Base-by-base conservation (phyloP, 306 rosid genomes). In the Pterocarpus santalinus region DNA sequence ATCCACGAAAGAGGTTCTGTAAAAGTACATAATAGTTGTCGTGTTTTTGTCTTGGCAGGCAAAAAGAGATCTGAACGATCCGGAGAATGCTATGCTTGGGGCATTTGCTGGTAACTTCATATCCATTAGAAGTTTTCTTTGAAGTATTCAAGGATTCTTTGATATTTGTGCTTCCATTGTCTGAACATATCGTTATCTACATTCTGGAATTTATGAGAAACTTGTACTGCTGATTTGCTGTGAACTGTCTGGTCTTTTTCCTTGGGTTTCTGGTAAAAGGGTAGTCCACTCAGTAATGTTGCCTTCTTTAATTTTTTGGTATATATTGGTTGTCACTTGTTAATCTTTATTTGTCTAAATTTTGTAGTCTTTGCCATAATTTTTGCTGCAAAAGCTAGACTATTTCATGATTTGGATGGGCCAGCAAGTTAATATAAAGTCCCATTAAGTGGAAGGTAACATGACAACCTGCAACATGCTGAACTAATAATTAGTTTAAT, bases 21-120 rank as follows among this genome's bases (percentile, higher is more conserved):
- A 72, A 38, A 57, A 61, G 53, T 28, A n/a, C 66, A 60, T 74
- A 17, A 64, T 69, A 53, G 36, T 70, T 80, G 56, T 32, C 49
- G 38, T 77, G 75, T 63, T 16, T 70, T 55, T 80, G 75, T 35
- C 52, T 43, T 76, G 82, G 79, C 81, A 91, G 94, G 92, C 92
- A 28, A 74, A 86, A 79, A 90, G 94, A 85, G 91, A 91, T 60
- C 89, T 80, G 69, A 87, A 90, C n/a, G 97, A 90, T 84, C 92
- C 90, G 53, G 97, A 91, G 85, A 91, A 85, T 85, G 94, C 94
- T 73, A 83, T 89, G 81, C 86, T 91, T 57, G 97, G 97, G 33
- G 94, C 97, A 74, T 80, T 91, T 71, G 93, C 97, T 58, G 94
- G 94, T 90, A 91, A 1, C 36, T 43, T 44, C 44, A 60, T 60